Evolutionary conservation across 2,329 filamentous ascomycete species (phyloP).

Genomic region (Paracamarosporium sp.): DNA sequence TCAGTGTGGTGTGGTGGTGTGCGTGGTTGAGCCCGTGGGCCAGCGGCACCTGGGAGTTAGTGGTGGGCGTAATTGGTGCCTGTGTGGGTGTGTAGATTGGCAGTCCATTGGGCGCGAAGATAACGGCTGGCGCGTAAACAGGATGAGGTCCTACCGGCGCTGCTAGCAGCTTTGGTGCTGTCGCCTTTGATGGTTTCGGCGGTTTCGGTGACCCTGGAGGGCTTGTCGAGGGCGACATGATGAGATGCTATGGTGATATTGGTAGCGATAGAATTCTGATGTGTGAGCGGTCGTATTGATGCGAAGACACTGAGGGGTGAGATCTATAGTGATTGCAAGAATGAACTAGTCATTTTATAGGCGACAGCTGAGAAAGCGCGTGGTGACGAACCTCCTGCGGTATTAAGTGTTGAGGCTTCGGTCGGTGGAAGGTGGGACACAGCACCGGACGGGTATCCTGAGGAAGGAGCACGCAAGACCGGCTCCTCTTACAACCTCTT

Average conservation of each 20-base stretch:
- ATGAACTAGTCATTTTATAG: background rate
- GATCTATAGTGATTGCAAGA: background rate
- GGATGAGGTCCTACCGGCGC: too few relatives aligned
- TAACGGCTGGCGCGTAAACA: too few relatives aligned
- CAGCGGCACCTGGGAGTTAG: too few relatives aligned
- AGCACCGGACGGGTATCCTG: background rate
- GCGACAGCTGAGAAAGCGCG: background rate
- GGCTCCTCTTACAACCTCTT: too few relatives aligned
- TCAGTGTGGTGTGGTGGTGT: too few relatives aligned
- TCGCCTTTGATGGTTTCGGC: background rate
- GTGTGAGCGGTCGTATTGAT: background rate
- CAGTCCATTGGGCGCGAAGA: too few relatives aligned
- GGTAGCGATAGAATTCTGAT: background rate
- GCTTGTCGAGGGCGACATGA: background rate
- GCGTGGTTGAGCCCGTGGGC: too few relatives aligned
- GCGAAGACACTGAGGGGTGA: background rate
- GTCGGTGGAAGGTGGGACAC: background rate
- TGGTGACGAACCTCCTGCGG: background rate
- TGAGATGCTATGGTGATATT: background rate
- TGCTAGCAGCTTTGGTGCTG: background rate
- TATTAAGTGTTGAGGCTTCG: background rate
- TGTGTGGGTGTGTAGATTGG: background rate
- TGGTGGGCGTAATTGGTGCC: too few relatives aligned
- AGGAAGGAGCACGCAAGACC: too few relatives aligned
- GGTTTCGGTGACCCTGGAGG: background rate